Evolutionary conservation across 2,329 filamentous ascomycete genomes (phyloP).

Genomic region (Metarhizium rileyi): DNA sequence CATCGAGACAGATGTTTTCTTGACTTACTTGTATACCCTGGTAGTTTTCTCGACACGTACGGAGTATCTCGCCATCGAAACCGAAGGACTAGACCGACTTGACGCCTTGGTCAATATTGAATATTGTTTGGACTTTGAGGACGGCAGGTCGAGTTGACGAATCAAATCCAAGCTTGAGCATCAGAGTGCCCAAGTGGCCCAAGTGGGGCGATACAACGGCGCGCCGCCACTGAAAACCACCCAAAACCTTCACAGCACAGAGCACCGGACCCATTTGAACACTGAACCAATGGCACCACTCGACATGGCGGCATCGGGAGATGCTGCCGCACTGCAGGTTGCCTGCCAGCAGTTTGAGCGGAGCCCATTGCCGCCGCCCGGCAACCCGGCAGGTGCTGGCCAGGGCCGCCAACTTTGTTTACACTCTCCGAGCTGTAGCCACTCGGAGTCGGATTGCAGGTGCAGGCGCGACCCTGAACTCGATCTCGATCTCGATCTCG

Average conservation of each 20-base stretch:
- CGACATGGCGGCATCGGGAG: conserved; percentile 2
- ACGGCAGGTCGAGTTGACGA: too few species aligned
- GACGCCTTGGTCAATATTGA: too few species aligned
- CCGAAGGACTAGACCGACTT: too few species aligned
- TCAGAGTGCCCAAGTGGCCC: neutral
- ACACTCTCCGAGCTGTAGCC: conserved; percentile 17
- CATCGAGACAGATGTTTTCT: too few species aligned
- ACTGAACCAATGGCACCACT: conserved; percentile 8
- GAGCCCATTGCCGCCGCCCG: conserved; percentile 21
- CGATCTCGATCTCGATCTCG: too few species aligned
- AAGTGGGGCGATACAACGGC: conserved; percentile 1
- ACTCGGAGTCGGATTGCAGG: conserved; percentile 11
- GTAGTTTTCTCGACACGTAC: too few species aligned
- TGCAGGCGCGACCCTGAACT: conserved; percentile 14
- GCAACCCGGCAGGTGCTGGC: conserved; percentile 26
- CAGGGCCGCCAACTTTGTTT: conserved; percentile 36
- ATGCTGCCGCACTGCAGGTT: neutral
- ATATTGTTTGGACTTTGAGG: too few species aligned
- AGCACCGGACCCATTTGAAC: too few species aligned
- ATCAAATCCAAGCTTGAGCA: too few species aligned
- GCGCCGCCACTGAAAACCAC: conserved; percentile 1
- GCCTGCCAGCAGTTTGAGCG: conserved; percentile 5
- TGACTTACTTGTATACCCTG: too few species aligned
- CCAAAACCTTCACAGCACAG: too few species aligned
- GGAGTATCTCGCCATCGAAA: too few species aligned